Conservation (phyloP, 768 basidiomycete genomes). For the Pleurotus platypus region DNA sequence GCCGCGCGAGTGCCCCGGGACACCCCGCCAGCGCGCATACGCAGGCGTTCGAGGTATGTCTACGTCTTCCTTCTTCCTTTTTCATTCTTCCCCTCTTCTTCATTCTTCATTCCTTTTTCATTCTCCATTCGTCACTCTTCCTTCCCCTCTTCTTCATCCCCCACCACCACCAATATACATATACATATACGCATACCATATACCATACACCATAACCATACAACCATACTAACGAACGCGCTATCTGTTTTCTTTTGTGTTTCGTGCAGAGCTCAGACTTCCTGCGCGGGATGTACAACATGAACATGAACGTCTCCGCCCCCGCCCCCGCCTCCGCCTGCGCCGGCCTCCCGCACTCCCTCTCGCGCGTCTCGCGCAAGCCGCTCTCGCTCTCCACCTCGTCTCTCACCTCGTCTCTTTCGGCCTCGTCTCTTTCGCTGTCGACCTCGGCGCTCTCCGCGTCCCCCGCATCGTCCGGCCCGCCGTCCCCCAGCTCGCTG, state of each 20-base stretch:
- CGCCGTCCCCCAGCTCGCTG: neutral
- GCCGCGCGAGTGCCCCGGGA: neutral
- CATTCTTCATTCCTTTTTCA: no score
- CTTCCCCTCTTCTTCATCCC: neutral
- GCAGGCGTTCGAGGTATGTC: conserved; percentile 41
- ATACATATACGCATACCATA: no score
- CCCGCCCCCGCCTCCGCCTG: conserved; percentile 27
- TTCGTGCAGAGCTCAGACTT: conserved; percentile 42
- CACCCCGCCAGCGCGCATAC: conserved; percentile 23
- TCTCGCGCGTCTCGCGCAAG: no score
- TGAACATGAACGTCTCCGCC: conserved; percentile 13
- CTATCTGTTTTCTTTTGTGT: neutral
- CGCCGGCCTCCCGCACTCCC: conserved; percentile 11
- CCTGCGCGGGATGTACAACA: conserved; percentile 44
- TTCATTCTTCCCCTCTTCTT: no score
- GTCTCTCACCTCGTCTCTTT: conserved; percentile 31
- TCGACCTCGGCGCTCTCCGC: neutral
- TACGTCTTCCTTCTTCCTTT: no score
- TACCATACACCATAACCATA: no score
- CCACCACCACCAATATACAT: no score
- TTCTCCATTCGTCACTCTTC: no score
- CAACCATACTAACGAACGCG: no score
- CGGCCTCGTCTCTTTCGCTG: no score
- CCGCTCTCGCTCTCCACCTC: conserved; percentile 10
- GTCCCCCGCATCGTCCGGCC: neutral